Conservation (phyloP, 1,284 basidiomycete genomes). For the Melampsora americana region DNA sequence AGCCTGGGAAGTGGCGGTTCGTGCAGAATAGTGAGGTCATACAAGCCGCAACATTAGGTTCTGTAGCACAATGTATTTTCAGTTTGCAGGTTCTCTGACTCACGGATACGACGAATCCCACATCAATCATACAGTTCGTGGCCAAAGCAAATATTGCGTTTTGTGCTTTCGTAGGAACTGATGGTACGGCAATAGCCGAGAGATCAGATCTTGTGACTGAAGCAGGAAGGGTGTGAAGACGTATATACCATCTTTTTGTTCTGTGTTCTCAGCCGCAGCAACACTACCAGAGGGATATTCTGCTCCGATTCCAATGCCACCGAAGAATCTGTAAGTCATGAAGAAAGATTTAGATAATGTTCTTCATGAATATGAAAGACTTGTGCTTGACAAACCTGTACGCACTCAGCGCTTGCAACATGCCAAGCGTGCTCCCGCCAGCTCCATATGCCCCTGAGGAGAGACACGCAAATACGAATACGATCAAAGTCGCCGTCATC, state of each 20-base stretch:
- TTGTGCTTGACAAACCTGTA: constrained; percentile 65
- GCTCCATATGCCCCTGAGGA: constrained; percentile 80
- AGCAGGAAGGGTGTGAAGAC: neutral
- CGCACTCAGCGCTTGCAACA: constrained; percentile 72
- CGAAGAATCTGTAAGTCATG: constrained; percentile 49
- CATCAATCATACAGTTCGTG: constrained; percentile 75
- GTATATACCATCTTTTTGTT: constrained; percentile 58
- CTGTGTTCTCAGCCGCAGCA: constrained; percentile 85
- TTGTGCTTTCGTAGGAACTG: constrained; percentile 38
- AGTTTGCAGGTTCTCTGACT: neutral
- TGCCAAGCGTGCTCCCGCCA: constrained; percentile 65
- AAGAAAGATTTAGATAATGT: neutral
- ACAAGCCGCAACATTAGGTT: neutral
- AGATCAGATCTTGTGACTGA: constrained; percentile 58
- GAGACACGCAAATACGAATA: constrained; percentile 73
- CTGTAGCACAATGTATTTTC: neutral
- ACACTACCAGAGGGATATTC: constrained; percentile 89
- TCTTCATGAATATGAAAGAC: neutral
- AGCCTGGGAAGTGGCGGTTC: neutral
- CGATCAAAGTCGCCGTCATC: constrained; percentile 74
- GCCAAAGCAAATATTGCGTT: constrained; percentile 32
- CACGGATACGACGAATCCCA: constrained; percentile 76
- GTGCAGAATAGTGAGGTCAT: neutral
- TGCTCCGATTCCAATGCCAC: constrained; percentile 63
- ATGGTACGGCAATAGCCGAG: neutral